Evolutionary conservation across 257 asterid species (phyloP), one percentile per base, ranked within the genome.

Genomic region (Gynochthodes officinalis): DNA sequence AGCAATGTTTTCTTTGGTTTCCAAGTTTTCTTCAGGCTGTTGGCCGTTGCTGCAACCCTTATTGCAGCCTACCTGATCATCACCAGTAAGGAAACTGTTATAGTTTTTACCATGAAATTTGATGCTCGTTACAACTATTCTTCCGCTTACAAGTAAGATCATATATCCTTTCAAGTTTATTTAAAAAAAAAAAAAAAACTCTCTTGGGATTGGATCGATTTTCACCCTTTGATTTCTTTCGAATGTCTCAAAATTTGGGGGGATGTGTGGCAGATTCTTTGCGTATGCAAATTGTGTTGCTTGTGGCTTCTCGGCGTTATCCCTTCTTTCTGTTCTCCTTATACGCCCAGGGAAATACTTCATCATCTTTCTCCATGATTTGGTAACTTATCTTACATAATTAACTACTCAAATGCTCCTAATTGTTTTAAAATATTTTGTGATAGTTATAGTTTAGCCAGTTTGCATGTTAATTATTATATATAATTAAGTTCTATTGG

Each of bases 291-390:
- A 89, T 80, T 61, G 85, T 19, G 80, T 79, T 7, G 92, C 80
- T 7, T 76, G 76, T 21, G 88, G 63, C 21, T 76, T 67, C 70
- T 77, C 96, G 10, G 37, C 75, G 28, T 40, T 86, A 6, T 79
- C 90, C 0, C 57, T 85, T 0, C 10, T 83, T 12, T 4, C 73
- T 15, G 74, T 71, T 10, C 54, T 77, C 59, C 7, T 82, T 73
- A 63, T 61, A 14, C 62, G 76, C 64, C 65, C 80, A 1, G 43
- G 43, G 6, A 37, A 74, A 60, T 78, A 81, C 72, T 89, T 87
- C 82, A 69, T 23, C 83, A 5, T 91, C 58, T 89, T 89, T 73
- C 52, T 91, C 39, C 95, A 79, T 75, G 97, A 91, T 78, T 63
- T 91, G 95, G 96, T 90, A 80, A 39, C 52, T 64, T 10, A 37